These are phyloP conservation scores for Vararia minispora DNA, from an alignment of 768 basidiomycete species.

Conservation along the genomic window DNA sequence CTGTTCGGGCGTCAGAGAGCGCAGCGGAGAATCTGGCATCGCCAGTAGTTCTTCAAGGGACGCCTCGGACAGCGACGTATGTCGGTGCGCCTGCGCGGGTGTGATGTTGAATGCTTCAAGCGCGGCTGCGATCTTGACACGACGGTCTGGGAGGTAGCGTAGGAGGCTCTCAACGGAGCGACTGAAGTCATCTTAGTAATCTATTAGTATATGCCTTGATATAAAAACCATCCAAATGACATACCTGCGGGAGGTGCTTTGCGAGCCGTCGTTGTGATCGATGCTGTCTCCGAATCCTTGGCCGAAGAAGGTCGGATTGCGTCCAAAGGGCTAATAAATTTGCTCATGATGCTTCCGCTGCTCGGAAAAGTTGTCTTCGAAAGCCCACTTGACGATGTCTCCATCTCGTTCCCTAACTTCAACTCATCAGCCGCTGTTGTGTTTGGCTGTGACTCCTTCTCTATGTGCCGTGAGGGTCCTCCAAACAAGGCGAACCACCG, in stretches of 20 bases:
- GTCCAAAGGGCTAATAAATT: constrained; percentile 47
- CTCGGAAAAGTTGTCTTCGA: constrained; percentile 2
- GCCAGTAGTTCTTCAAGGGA: constrained; percentile 67
- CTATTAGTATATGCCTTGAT: constrained; percentile 1
- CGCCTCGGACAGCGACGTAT: constrained; percentile 59
- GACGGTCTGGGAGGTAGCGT: constrained; percentile 79
- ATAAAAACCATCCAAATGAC: too few species aligned
- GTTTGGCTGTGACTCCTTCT: constrained; percentile 19
- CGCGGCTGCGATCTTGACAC: constrained; percentile 76
- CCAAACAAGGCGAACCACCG: constrained; percentile 80
- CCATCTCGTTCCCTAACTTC: too few species aligned
- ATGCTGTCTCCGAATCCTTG: constrained; percentile 58
- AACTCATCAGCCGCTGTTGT: too few species aligned
- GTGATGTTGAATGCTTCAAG: constrained; percentile 60
- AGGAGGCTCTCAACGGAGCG: constrained; percentile 82
- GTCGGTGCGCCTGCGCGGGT: constrained; percentile 55
- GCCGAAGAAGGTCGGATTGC: constrained; percentile 29
- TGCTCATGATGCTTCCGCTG: constrained; percentile 34
- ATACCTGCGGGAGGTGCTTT: constrained; percentile 18
- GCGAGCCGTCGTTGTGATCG: constrained; percentile 24
- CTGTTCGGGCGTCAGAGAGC: constrained; percentile 69
- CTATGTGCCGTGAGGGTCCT: constrained; percentile 34
- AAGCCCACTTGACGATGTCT: too few species aligned
- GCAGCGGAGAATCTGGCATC: constrained; percentile 65
- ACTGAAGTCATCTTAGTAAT: constrained; percentile 40